Evolutionary conservation across 768 basidiomycete genomes (phyloP).

Genomic region (Tylopilus rubrobrunneus): DNA sequence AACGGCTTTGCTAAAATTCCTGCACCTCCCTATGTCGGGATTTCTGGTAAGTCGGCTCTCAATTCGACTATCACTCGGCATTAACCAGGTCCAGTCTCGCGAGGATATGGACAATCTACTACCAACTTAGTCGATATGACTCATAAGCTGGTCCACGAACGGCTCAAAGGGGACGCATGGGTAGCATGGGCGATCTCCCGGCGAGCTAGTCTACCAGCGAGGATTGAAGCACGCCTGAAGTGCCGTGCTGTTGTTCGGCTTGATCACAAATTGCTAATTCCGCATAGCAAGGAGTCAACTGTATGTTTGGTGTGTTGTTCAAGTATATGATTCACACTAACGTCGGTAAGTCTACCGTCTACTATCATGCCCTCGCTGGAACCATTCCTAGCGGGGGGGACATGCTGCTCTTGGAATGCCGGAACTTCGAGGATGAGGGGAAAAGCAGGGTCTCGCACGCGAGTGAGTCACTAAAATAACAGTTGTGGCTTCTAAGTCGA

Average conservation of each 20-base stretch:
- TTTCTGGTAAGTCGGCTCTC: background rate
- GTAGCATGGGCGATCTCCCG: constrained; percentile 4
- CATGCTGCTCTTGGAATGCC: constrained; percentile 1
- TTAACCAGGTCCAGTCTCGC: background rate
- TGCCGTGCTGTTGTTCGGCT: background rate
- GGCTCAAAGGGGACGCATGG: constrained; percentile 8
- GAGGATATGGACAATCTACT: background rate
- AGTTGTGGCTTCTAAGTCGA: too few relatives aligned
- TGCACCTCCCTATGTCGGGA: background rate
- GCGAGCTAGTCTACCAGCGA: constrained; percentile 1
- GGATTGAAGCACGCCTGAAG: constrained; percentile 4
- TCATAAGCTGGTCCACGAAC: background rate
- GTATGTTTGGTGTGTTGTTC: background rate
- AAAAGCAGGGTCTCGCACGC: background rate
- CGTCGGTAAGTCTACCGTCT: background rate
- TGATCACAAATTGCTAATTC: background rate
- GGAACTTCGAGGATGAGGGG: constrained; percentile 4
- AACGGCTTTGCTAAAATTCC: background rate
- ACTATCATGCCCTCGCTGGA: background rate
- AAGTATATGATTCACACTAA: background rate
- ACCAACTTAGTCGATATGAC: background rate
- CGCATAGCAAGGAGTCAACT: constrained; percentile 1
- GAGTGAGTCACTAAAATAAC: too few relatives aligned
- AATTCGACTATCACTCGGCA: too few relatives aligned
- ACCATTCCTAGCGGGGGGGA: background rate